Base-by-base conservation (phyloP, 2,329 filamentous ascomycete genomes). In the Phyllosticta citrichinensis region DNA sequence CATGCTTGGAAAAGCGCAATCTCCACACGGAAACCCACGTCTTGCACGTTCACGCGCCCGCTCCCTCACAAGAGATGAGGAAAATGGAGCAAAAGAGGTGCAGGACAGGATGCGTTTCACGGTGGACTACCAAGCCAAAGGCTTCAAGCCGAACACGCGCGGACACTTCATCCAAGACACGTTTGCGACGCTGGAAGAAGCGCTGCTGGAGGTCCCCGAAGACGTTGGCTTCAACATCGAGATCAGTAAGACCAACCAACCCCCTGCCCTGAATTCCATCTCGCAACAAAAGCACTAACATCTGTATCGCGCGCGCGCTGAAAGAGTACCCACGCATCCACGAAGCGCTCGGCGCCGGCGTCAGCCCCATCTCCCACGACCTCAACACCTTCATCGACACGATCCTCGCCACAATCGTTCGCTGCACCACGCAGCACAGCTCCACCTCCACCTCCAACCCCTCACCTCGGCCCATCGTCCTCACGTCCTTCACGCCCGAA, bases 51-150 rank as follows among this genome's bases (percentile, higher is more conserved):
- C 52, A 68, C 73, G 59, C 79, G 84, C 25, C 85, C 84, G 2
- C 83, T 85, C 75, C 87, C 84, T 2, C 77, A 47, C 85, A 24
- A 83, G 83, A 54, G 68, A 78, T 22, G 76, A 77, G 12, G 77
- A 81, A 57, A 70, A 73, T 3, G 71, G 74, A 56, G 68, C 69
- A n/a, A 66, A 79, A n/a, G 82, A 84, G 64, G 76, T 83, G 63
- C 82, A 86, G 19, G 93, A 97, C 73, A 88, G 91, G 62, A 97
- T 99, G 89, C 96, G 96, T 76, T 91, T 97, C 75, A 99, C 94
- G 0, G 85, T 91, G 19, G 93, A 97, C 71, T 97, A 92, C 77
- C 97, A 97, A 74, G 83, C 83, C 68, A 93, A 96, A 70, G 94
- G 94, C 0, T 99, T 88, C 83, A 99, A 99, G 75, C 93, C 87